These are phyloP conservation scores for Coemansia sp. DNA, from an alignment of 192 early-diverging fungal genomes.

Conservation along the genomic window DNA sequence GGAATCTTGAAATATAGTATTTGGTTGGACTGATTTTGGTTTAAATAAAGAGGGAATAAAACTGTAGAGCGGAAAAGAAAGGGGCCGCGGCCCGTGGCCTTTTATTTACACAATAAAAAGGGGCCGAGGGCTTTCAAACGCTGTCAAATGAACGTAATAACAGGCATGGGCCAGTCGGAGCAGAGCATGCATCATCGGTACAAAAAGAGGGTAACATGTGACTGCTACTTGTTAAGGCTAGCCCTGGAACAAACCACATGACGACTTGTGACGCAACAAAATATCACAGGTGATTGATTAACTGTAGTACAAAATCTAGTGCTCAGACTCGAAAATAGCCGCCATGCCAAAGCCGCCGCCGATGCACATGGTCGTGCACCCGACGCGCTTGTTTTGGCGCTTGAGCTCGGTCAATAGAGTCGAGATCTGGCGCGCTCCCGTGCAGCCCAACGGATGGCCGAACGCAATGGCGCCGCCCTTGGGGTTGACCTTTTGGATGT, in stretches of 20 bases:
- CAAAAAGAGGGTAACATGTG: neutral
- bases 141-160: neutral
- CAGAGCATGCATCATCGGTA: neutral
- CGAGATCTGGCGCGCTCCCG: conserved; percentile 95
- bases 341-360: conserved; percentile 91
- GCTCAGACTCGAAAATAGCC: conserved; percentile 79
- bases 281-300: neutral
- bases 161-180: neutral
- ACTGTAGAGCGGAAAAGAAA: neutral
- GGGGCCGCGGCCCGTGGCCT: conserved; percentile 1
- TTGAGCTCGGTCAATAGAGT: conserved; percentile 92
- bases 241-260: neutral
- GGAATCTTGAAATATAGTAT: neutral
- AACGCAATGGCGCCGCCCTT: conserved; percentile 98
- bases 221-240: neutral
- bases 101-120: neutral
- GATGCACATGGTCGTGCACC: conserved; percentile 90
- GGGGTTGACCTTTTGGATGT: conserved; percentile 92
- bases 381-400: conserved; percentile 79
- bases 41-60: neutral
- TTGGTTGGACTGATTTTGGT: neutral
- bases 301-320: conserved; percentile 18
- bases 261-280: neutral
- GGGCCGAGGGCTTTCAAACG: neutral
- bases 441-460: conserved; percentile 92